Base-by-base conservation (phyloP, 805 yeast species). In the Metschnikowia vanudenii region DNA sequence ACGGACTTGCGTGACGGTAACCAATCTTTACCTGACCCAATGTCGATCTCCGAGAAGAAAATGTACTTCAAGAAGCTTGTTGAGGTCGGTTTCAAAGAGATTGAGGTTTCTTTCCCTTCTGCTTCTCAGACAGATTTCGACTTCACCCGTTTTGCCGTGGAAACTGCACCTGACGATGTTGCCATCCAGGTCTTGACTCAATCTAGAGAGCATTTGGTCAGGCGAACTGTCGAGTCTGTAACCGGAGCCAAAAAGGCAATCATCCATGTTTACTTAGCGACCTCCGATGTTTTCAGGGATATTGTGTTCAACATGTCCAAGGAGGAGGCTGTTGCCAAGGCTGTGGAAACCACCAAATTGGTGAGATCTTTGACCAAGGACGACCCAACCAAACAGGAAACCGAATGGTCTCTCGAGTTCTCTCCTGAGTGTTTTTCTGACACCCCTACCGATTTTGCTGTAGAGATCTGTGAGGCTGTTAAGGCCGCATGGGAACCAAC, bases 41-140 rank as follows among this genome's bases (percentile, higher is more conserved):
- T 85, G 92, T 75, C 85, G 9, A 79, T 85, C 13, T 81, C 75
- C 42, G 87, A 85, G 64, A 85, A 85, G 68, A 83, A 84, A 60
- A 83, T 80, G 58, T 84, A 84, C 62, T 85, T 84, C 73, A 82
- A 82, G 57, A 85, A 85, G 65, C 71, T 85, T 55, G 57, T 84
- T 8, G 88, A 84, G 47, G 71, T 85, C 47, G 92, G 92, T 1
- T 84, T 85, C 70, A 85, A 85, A 61, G 92, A 85, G 68, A 85
- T 85, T 57, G 92, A 85, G 65, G 92, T 85, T 39, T 73, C 88
- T 2, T 85, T 85, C 69, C 92, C 92, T 9, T 82, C 88, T 24
- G 91, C 91, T 3, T 84, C 90, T 3, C 91, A 85, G 62, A 83
- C 88, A 6, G 92, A 85, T 68, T 85, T 85, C 59, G 92, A 85